A percentile compares a stretch with the other conserved stretches of the same genome.
phyloP scores from a whole-genome alignment of 768 basidiomycete genomes.

The Pholiota conissans region DNA sequence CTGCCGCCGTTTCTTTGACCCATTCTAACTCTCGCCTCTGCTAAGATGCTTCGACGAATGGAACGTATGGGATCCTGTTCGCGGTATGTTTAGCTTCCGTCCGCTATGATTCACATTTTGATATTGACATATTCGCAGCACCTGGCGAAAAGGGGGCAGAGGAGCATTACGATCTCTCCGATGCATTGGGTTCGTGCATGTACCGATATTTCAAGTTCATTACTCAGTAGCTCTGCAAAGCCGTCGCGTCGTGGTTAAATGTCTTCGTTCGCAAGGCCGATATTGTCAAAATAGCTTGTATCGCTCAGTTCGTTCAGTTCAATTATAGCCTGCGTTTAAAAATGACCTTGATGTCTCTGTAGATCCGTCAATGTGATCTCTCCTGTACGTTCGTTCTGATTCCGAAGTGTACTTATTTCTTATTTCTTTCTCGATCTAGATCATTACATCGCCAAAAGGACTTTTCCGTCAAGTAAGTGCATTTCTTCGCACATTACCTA shows the following conservation, averaged over 20 bases:
- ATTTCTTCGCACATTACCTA: not conserved
- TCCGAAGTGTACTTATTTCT: not conserved
- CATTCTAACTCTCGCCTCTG: not conserved
- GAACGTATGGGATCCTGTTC: conserved; percentile 56
- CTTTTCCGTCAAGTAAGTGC: conserved; percentile 33
- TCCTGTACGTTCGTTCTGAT: conserved; percentile 26
- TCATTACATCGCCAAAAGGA: conserved; percentile 47
- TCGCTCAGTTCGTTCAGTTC: conserved; percentile 47
- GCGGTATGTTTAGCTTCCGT: too few relatives aligned
- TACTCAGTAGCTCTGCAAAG: conserved; percentile 24
- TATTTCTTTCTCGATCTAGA: conserved; percentile 18
- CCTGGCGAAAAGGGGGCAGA: conserved; percentile 51
- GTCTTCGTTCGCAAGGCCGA: conserved; percentile 60
- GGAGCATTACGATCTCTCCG: conserved; percentile 54
- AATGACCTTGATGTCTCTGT: not conserved
- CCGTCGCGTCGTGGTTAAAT: conserved; percentile 62
- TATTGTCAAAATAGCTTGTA: conserved; percentile 59
- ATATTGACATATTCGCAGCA: too few relatives aligned
- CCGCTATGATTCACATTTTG: too few relatives aligned
- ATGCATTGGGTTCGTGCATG: conserved; percentile 38
- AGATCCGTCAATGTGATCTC: conserved; percentile 50
- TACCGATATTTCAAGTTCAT: not conserved
- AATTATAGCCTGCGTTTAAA: not conserved
- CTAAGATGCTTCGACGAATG: conserved; percentile 56
- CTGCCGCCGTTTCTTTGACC: not conserved